These are phyloP conservation scores for Rosa rugosa DNA, from an alignment of 306 rosid species.

Conservation along the genomic window DNA sequence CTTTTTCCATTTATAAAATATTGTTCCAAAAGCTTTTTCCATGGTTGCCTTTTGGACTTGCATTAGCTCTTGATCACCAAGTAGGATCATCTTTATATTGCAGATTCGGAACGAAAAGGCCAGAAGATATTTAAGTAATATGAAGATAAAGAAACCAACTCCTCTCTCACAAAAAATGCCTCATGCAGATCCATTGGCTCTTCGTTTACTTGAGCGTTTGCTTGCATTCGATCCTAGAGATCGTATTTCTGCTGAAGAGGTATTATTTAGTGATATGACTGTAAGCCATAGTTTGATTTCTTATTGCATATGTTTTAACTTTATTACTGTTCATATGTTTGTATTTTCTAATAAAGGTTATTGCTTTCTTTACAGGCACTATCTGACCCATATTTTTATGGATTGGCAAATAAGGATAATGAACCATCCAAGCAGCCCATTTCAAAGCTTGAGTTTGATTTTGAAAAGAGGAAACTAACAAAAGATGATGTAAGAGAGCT, in stretches of 20 bases:
- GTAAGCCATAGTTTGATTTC: not conserved
- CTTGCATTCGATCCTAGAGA: slow-evolving; percentile 66
- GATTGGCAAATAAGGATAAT: slow-evolving; percentile 47
- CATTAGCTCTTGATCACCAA: slow-evolving; percentile 10
- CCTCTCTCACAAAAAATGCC: slow-evolving; percentile 58
- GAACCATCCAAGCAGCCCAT: slow-evolving; percentile 59
- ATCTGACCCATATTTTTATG: slow-evolving; percentile 57
- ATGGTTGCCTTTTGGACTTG: not conserved
- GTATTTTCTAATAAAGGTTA: slow-evolving; percentile 9
- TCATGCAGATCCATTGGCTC: slow-evolving; percentile 57
- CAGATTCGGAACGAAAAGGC: slow-evolving; percentile 74
- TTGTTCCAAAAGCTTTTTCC: not conserved
- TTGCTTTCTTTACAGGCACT: slow-evolving; percentile 49
- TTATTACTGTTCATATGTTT: not conserved
- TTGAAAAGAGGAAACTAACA: slow-evolving; percentile 54
- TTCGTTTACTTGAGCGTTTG: slow-evolving; percentile 51
- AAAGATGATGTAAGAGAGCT: slow-evolving; percentile 59
- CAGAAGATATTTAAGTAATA: slow-evolving; percentile 50
- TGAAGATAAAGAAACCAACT: slow-evolving; percentile 46
- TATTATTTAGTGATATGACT: slow-evolving; percentile 23
- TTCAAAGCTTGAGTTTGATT: slow-evolving; percentile 62
- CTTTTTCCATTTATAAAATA: slow-evolving; percentile 8
- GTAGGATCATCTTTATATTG: slow-evolving; percentile 17
- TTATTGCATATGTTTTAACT: not conserved
- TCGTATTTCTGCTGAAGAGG: slow-evolving; percentile 68